Evolutionary conservation across 73 alveolate species (phyloP).

Genomic region (Tetrahymena borealis): DNA sequence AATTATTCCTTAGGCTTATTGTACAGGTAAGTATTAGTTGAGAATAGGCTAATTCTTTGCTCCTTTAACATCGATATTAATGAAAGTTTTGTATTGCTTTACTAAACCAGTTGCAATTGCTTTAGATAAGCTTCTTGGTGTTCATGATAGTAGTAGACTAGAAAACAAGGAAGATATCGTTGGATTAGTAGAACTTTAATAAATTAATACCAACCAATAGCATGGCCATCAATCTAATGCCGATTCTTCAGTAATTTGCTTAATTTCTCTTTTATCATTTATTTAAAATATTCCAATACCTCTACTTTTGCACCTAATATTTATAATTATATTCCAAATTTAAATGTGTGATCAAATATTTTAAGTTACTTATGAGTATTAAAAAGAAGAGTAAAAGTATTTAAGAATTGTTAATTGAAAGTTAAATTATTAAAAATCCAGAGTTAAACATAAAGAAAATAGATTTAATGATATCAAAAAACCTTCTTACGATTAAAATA

Average conservation of each 20-base stretch:
- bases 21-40: slow-evolving; percentile 88
- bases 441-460: too few relatives aligned
- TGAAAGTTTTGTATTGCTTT: not conserved
- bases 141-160: not conserved
- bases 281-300: too few relatives aligned
- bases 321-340: too few relatives aligned
- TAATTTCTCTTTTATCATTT: too few relatives aligned
- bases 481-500: too few relatives aligned
- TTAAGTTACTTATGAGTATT: too few relatives aligned
- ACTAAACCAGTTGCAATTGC: not conserved
- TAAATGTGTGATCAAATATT: too few relatives aligned
- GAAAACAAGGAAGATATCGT: not conserved
- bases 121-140: not conserved
- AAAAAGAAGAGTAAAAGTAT: too few relatives aligned
- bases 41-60: slow-evolving; percentile 74
- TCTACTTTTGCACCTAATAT: too few relatives aligned
- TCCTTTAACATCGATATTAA: slow-evolving; percentile 39
- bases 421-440: too few relatives aligned
- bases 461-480: too few relatives aligned
- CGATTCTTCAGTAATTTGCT: not conserved
- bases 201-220: not conserved
- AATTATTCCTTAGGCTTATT: slow-evolving; percentile 88
- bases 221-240: not conserved
- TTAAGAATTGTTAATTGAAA: too few relatives aligned
- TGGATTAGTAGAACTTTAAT: not conserved